Percentiles rank a stretch among this genome's conserved stretches.
Conservation (phyloP, 2,329 filamentous ascomycete species). For the Sphaceloma murrayae region DNA sequence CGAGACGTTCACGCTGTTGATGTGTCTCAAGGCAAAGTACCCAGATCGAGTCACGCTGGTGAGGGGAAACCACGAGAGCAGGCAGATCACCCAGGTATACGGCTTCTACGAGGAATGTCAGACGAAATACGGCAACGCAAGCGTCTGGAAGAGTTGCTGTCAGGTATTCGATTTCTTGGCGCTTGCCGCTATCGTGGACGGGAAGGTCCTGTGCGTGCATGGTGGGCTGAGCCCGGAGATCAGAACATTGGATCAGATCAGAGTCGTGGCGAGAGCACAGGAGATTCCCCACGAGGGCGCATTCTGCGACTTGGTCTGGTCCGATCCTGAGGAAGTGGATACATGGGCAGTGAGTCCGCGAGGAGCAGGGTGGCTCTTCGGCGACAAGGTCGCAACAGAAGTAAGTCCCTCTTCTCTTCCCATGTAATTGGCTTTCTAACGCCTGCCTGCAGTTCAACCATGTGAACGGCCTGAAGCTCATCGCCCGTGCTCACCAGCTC, state of each 20-base stretch:
- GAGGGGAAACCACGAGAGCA: slow-evolving; percentile 96
- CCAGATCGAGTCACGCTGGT: slow-evolving; percentile 96
- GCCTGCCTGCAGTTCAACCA: slow-evolving; percentile 52
- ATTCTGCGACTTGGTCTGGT: slow-evolving; percentile 97
- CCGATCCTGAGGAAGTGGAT: slow-evolving; percentile 87
- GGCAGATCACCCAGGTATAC: slow-evolving; percentile 98
- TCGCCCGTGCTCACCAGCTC: slow-evolving; percentile 63
- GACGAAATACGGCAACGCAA: slow-evolving; percentile 97
- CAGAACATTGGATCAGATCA: slow-evolving; percentile 90
- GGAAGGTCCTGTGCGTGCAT: slow-evolving; percentile 98
- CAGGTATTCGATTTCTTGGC: slow-evolving; percentile 98
- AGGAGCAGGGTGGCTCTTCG: slow-evolving; percentile 59
- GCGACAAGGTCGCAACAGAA: slow-evolving; percentile 63
- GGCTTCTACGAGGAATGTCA: slow-evolving; percentile 99
- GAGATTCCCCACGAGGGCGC: slow-evolving; percentile 97
- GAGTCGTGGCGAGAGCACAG: slow-evolving; percentile 89
- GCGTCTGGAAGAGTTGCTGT: slow-evolving; percentile 98
- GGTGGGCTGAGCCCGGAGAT: slow-evolving; percentile 94
- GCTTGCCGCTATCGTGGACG: slow-evolving; percentile 93
- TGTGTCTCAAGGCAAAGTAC: slow-evolving; percentile 63
- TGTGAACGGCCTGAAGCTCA: slow-evolving; percentile 61
- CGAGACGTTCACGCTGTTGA: slow-evolving; percentile 61
- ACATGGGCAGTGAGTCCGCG: slow-evolving; percentile 58
- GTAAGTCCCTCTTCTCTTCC: slow-evolving; percentile 24
- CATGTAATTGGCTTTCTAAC: slow-evolving; percentile 12